Evolutionary conservation across 2,329 filamentous ascomycete genomes (phyloP).

Genomic region (Neocatenulostroma microsporum): DNA sequence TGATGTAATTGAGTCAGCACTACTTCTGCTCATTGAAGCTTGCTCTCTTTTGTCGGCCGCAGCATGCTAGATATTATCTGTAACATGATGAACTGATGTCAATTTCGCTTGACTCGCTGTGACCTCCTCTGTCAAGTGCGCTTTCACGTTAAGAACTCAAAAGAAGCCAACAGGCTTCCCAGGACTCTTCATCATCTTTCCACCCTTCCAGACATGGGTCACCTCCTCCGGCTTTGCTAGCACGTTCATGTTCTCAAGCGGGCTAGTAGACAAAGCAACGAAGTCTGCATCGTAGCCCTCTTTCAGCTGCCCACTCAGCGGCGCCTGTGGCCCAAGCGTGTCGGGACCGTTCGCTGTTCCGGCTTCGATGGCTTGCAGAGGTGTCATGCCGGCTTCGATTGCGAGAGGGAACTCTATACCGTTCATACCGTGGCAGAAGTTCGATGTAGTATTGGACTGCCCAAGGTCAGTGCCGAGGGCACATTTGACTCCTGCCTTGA

Average conservation of each 20-base stretch:
- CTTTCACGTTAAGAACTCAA: too few relatives aligned
- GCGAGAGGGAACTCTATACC: conserved; percentile 43
- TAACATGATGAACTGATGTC: too few relatives aligned
- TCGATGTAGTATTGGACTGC: conserved; percentile 25
- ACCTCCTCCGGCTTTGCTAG: conserved; percentile 30
- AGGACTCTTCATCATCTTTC: conserved; percentile 33
- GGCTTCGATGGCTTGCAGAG: conserved; percentile 46
- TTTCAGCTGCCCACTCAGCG: conserved; percentile 39
- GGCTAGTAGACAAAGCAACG: conserved; percentile 38
- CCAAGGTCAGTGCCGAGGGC: conserved; percentile 44
- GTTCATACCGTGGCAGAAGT: conserved; percentile 26
- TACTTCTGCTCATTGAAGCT: too few relatives aligned
- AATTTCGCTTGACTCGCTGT: too few relatives aligned
- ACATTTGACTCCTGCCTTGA: conserved; percentile 39
- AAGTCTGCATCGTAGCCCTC: conserved; percentile 44
- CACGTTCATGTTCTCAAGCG: conserved; percentile 38
- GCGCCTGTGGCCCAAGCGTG: conserved; percentile 39
- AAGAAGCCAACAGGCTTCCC: conserved; percentile 4
- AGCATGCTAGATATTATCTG: too few relatives aligned
- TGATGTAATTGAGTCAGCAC: too few relatives aligned
- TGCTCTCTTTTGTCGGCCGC: too few relatives aligned
- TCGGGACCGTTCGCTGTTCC: conserved; percentile 42
- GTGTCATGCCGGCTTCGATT: conserved; percentile 43
- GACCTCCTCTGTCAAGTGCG: too few relatives aligned
- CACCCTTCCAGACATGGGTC: conserved; percentile 43